Base-by-base conservation (phyloP, 2,329 filamentous ascomycete genomes). In the Botrytis hyacinthi region DNA sequence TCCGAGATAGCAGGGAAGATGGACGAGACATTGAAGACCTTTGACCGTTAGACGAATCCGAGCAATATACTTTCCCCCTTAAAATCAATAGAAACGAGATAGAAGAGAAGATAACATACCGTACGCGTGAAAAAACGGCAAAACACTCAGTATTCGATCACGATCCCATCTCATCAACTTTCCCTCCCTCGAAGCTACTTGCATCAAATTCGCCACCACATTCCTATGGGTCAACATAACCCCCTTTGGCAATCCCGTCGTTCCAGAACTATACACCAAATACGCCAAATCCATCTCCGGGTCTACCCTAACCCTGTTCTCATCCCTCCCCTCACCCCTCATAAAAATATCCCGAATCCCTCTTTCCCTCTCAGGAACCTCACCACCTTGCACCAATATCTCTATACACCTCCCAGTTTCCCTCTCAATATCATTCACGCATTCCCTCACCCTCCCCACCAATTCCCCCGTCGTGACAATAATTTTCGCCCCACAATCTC, bases 221-320 rank as follows among this genome's bases (percentile, higher is more conserved):
- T 79, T 79, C 29, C 72, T 22, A 60, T 79, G 77, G 32, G 73
- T 77, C 42, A 78, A 86, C 87, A 93, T 92, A 29, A 96, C 93
- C 20, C 93, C 94, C 81, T 97, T 97, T 18, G 93, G 93, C 5
- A 94, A 85, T 7, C 94, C 93, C 0, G 94, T 97, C 0, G 94
- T 97, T 4, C 93, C 91, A 26, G 88, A 91, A 75, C 89, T 92
- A 83, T 95, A 97, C 74, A 88, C 87, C 57, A 86, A 98, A 82
- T 97, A 98, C 32, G 76, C 83, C 37, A 70, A 60, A 70, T 70
- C 54, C n/a, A 26, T 70, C 26, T 32, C 51, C 7, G 63, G 42
- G 2, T 67, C 22, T 37, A 67, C 14, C 6, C 7, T 9, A 3
- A 20, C 37, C 22, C 51, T 68, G 1, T 14, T 8, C 46, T 18